Percentiles rank a stretch among this genome's conserved stretches.
Evolutionary conservation across 345 rosid species (phyloP).

Genomic region (Arabis alpina): DNA sequence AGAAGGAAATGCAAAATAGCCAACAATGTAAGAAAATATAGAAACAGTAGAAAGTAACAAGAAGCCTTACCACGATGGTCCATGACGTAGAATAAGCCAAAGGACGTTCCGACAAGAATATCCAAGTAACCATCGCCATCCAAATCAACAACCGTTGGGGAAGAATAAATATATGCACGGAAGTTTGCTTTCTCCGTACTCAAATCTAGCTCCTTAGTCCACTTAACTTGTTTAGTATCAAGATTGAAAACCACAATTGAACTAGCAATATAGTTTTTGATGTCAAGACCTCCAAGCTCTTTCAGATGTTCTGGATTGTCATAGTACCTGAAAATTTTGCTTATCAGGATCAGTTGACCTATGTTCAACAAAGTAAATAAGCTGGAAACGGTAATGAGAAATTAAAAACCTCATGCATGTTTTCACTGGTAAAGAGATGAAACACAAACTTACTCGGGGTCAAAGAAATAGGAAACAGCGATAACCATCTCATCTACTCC

Average conservation of each 20-base stretch:
- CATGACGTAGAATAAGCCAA: conserved; percentile 91
- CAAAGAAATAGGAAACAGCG: conserved; percentile 96
- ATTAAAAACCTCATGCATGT: conserved; percentile 12
- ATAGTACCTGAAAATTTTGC: conserved; percentile 68
- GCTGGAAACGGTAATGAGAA: background rate
- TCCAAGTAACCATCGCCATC: conserved; percentile 99
- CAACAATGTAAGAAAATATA: background rate
- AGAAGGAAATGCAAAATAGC: background rate
- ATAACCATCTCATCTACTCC: conserved; percentile 94
- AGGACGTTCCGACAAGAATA: conserved; percentile 96
- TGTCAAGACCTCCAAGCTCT: conserved; percentile 87
- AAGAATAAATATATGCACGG: conserved; percentile 90
- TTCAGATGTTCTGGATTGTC: conserved; percentile 88
- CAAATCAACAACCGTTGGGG: conserved; percentile 96
- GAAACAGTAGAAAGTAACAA: conserved; percentile 15
- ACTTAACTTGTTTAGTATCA: conserved; percentile 97
- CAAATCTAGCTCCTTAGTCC: conserved; percentile 80
- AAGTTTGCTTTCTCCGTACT: conserved; percentile 73
- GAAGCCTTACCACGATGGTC: conserved; percentile 86
- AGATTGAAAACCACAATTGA: conserved; percentile 92
- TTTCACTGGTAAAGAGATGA: conserved; percentile 19
- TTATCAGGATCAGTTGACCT: conserved; percentile 20
- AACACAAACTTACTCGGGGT: conserved; percentile 80
- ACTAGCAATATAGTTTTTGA: conserved; percentile 88
- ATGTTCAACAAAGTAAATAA: conserved; percentile 17